Base-by-base conservation (phyloP, 305 asterid genomes). In the Ilex paraguariensis region DNA sequence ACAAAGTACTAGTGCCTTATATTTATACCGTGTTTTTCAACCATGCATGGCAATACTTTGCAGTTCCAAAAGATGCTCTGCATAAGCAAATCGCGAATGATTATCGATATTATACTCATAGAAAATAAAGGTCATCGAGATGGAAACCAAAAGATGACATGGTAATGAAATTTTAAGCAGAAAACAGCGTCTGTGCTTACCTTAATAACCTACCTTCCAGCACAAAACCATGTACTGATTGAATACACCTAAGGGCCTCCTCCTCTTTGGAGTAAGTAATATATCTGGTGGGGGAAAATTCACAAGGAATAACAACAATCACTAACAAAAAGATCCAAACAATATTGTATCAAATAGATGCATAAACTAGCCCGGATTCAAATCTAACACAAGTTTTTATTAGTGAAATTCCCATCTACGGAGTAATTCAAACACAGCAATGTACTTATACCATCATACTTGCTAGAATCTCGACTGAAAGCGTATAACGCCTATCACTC, bases 31-130 rank as follows among this genome's bases (percentile, higher is more conserved):
- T 80, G 79, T 80, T 93, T 77, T 81, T 93, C 84, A 93, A 85
- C 99, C 97, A 93, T 52, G 95, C 85, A 78, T 87, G 97, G 70
- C 98, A 92, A 70, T 90, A 92, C 69, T 87, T 92, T 64, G 97
- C 96, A 75, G 97, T 93, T 73, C 97, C 99, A 75, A 93, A 93
- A 57, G 96, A 93, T 67, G 99, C 99, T 81, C 99, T 93, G 90
- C 84, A 75, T 52, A 72, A 77, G 67, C 10, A 70, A 66, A 56
- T 53, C 57, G 57, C 59, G 71, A 72, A 54, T 61, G 40, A 11
- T 10, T 11, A 56, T 56, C 39, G n/a, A 15, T 2, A 54, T 59
- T 63, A 70, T 54, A 69, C 60, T 61, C 68, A 50, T 54, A 45
- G 10, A 53, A 61, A 53, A 21, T 13, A 46, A 46, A 7, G 15